phyloP scores from a whole-genome alignment of 2,329 filamentous ascomycete genomes.

The Ilyonectria sp. region DNA sequence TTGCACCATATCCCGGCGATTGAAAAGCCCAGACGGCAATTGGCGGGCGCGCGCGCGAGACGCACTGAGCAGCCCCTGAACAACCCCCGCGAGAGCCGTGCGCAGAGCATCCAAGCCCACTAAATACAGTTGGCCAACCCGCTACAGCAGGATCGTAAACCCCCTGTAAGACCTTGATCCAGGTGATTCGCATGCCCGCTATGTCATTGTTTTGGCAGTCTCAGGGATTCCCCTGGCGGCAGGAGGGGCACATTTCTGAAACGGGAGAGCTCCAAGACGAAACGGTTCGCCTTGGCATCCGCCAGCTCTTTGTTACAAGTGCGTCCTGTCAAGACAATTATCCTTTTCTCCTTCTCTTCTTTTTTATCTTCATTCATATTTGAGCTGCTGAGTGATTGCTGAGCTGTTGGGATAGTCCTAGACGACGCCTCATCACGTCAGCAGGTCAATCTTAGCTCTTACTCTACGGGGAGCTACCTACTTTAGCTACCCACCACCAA shows the following conservation, averaged over 20 bases:
- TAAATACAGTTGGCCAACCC: not conserved
- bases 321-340: not conserved
- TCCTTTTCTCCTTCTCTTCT: not conserved
- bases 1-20: not conserved
- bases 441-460: not conserved
- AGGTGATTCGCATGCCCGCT: not conserved
- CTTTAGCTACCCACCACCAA: not conserved
- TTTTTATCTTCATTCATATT: not conserved
- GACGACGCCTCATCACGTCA: not conserved
- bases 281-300: not conserved
- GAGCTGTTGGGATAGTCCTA: not conserved
- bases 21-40: not conserved
- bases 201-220: not conserved
- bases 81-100: not conserved
- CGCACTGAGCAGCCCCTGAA: too few species aligned
- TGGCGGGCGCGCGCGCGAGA: not conserved
- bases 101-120: not conserved
- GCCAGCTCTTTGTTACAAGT: too few species aligned
- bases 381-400: not conserved
- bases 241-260: not conserved
- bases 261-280: not conserved
- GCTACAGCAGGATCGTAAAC: too few species aligned
- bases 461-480: not conserved
- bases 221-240: too few species aligned
- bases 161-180: not conserved